phyloP scores from a whole-genome alignment of 2,329 filamentous ascomycete species.

The Epichloe typhina region DNA sequence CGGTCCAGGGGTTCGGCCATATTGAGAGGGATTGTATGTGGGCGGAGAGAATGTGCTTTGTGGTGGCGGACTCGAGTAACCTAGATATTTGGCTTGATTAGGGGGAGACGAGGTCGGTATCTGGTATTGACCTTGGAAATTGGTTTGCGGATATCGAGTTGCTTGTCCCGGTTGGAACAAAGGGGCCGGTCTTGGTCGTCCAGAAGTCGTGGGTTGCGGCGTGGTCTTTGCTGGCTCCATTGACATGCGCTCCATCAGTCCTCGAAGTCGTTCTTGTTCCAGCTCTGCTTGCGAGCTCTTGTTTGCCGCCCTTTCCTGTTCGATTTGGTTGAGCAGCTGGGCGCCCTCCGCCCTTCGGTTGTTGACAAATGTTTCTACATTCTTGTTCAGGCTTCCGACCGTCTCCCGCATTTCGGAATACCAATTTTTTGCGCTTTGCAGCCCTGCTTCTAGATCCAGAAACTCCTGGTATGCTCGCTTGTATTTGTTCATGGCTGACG shows the following conservation, averaged over 20 bases:
- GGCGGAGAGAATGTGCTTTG: slow-evolving; percentile 35
- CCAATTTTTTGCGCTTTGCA: slow-evolving; percentile 84
- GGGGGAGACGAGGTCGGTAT: slow-evolving; percentile 44
- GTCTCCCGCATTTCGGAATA: slow-evolving; percentile 95
- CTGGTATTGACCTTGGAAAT: slow-evolving; percentile 45
- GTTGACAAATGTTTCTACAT: slow-evolving; percentile 93
- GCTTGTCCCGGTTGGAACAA: slow-evolving; percentile 34
- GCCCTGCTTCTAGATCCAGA: slow-evolving; percentile 72
- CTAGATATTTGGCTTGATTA: slow-evolving; percentile 29
- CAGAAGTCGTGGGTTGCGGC: slow-evolving; percentile 13
- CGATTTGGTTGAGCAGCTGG: slow-evolving; percentile 78
- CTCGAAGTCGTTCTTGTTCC: slow-evolving; percentile 75
- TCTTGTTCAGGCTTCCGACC: slow-evolving; percentile 82
- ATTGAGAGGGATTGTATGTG: slow-evolving; percentile 44
- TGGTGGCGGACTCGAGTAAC: slow-evolving; percentile 27
- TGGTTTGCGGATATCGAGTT: slow-evolving; percentile 39
- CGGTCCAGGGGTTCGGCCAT: slow-evolving; percentile 43
- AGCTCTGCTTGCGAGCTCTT: slow-evolving; percentile 54
- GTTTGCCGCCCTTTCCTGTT: slow-evolving; percentile 56
- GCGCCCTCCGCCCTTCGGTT: slow-evolving; percentile 86
- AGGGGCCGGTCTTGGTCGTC: slow-evolving; percentile 24
- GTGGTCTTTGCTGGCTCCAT: slow-evolving; percentile 49
- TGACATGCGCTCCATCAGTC: slow-evolving; percentile 91
- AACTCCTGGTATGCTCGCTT: slow-evolving; percentile 88
- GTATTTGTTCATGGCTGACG: slow-evolving; percentile 71